phyloP scores from a whole-genome alignment of 192 early-diverging fungal species.

The Umbelopsis vinacea region DNA sequence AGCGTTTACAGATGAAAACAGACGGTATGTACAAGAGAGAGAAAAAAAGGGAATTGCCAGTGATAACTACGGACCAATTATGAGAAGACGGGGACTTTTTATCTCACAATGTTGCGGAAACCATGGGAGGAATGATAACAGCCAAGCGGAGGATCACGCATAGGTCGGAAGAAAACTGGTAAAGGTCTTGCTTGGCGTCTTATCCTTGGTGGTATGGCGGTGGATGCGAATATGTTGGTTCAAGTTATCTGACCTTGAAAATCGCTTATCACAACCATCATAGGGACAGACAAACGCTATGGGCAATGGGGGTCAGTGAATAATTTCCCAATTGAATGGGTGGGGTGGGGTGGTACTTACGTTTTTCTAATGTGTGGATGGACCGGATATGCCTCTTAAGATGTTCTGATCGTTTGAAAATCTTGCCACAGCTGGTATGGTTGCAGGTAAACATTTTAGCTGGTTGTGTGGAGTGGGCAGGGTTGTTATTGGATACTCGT shows the following conservation, averaged over 20 bases:
- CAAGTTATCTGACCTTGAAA: conserved; percentile 62
- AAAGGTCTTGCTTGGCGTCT: conserved; percentile 36
- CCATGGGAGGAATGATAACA: neutral
- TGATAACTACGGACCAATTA: too few species aligned
- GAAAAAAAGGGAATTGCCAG: too few species aligned
- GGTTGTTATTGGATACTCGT: conserved; percentile 50
- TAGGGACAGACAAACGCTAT: conserved; percentile 60
- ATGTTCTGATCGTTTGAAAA: conserved; percentile 64
- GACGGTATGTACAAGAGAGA: too few species aligned
- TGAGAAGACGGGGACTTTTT: too few species aligned
- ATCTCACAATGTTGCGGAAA: neutral
- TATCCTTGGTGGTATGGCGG: conserved; percentile 58
- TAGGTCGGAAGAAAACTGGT: conserved; percentile 34
- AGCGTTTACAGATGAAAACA: too few species aligned
- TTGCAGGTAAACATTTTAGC: conserved; percentile 56
- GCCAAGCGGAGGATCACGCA: neutral
- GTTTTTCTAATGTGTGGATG: conserved; percentile 62
- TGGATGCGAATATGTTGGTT: conserved; percentile 65
- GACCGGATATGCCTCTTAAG: conserved; percentile 61
- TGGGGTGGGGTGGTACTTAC: conserved; percentile 55
- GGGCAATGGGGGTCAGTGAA: too few species aligned
- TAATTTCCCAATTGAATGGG: neutral
- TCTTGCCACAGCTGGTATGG: conserved; percentile 56
- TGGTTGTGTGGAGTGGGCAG: conserved; percentile 39
- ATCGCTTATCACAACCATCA: conserved; percentile 58